These are phyloP conservation scores for Ophidiomyces ophidiicola DNA, from an alignment of 2,329 filamentous ascomycete genomes.

Conservation along the genomic window DNA sequence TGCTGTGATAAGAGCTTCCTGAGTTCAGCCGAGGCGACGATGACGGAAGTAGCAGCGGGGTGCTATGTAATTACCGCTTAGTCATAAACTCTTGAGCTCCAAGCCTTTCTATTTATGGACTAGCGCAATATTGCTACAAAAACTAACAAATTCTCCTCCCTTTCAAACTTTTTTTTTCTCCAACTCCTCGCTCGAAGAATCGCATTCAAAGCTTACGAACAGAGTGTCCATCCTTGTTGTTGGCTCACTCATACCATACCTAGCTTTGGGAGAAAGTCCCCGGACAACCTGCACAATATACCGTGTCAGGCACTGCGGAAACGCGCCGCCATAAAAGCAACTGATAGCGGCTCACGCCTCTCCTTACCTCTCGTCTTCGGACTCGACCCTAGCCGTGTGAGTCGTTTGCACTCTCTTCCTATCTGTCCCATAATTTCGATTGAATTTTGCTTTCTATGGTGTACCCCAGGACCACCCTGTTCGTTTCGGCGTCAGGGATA, in stretches of 20 bases:
- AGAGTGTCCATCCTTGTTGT: slow-evolving; percentile 28
- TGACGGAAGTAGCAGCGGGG: no score
- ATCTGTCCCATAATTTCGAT: slow-evolving; percentile 21
- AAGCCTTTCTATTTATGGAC: no score
- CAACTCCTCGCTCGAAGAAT: slow-evolving; percentile 97
- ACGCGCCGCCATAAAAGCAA: slow-evolving; percentile 99
- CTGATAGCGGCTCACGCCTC: slow-evolving; percentile 67
- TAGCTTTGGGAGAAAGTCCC: slow-evolving; percentile 99
- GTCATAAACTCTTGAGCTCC: no score
- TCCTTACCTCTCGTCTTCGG: slow-evolving; percentile 38
- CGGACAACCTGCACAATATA: slow-evolving; percentile 59
- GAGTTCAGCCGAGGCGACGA: slow-evolving; percentile 5
- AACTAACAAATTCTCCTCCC: slow-evolving; percentile 16
- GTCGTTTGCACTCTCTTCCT: slow-evolving; percentile 36
- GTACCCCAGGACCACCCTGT: slow-evolving; percentile 6
- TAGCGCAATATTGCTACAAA: no score
- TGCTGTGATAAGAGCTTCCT: no score
- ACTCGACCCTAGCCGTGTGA: slow-evolving; percentile 38
- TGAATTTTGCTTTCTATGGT: not conserved
- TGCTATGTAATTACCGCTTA: no score
- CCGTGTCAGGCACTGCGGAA: slow-evolving; percentile 59
- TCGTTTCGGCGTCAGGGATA: slow-evolving; percentile 5
- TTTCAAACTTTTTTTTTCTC: slow-evolving; percentile 35
- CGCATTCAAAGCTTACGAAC: slow-evolving; percentile 98
- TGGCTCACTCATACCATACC: slow-evolving; percentile 26